Base-by-base conservation (phyloP, 805 yeast species). In the Sugiyamaella valdiviana region DNA sequence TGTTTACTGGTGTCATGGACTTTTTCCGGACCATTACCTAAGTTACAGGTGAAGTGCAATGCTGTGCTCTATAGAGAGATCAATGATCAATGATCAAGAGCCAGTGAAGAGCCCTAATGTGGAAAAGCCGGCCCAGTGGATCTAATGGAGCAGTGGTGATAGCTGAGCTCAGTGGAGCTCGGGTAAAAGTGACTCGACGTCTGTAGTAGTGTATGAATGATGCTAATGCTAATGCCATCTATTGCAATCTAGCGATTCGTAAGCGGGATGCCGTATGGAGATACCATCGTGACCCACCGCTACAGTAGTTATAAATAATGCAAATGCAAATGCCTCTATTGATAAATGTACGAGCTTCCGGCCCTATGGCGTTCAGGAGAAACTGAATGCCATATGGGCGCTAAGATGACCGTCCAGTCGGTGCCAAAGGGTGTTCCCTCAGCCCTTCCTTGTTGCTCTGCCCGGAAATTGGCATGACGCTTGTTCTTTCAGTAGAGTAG, bases 1-100 rank as follows among this genome's bases (percentile, higher is more conserved):
- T 93, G n/a, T 93, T 89, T 76, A 88, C 96, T 39, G 75, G 88
- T 20, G 81, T 90, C 55, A 89, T 90, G 95, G 96, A 90, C 66
- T 87, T 88, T 73, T 93, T 93, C 76, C 60, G 66, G 39, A 42
- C 56, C n/a, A 43, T 52, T 36, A 22, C 24, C 19, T 41, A 26
- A 29, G 2, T n/a, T 26, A n/a, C n/a, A n/a, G n/a, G n/a, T n/a
- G n/a, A n/a, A n/a, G n/a, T n/a, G n/a, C n/a, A n/a, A n/a, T n/a
- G n/a, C n/a, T n/a, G n/a, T 6, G 32, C 32, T 26, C 32, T 10
- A 26, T 6, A 10, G 5, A 6, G 3, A 6, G 32, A n/a, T n/a
- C n/a, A n/a, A n/a, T n/a, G n/a, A n/a, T n/a, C n/a, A n/a, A n/a
- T n/a, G n/a, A n/a, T n/a, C n/a, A n/a, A n/a, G n/a, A n/a, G n/a